Evolutionary conservation across 108 stramenopile genomes (phyloP).

Genomic region (Cylindrotheca closterium): DNA sequence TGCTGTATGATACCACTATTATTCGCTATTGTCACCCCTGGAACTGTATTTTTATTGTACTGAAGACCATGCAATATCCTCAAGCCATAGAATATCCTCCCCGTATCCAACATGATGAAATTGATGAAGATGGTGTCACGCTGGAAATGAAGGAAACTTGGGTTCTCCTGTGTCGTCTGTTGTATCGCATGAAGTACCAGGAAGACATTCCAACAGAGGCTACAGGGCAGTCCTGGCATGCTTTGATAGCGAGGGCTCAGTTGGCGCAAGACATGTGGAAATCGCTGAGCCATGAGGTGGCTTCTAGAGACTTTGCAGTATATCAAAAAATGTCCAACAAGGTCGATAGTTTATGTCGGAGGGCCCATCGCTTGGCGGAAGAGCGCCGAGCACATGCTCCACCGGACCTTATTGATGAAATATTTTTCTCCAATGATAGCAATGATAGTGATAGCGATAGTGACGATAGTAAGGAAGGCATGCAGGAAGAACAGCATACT

Average conservation of each 20-base stretch:
- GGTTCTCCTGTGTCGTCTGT: constrained; percentile 19
- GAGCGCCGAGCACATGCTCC: background rate
- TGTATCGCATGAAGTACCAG: constrained; percentile 27
- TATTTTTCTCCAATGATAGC: constrained; percentile 10
- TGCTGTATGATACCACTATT: background rate
- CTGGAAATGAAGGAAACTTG: constrained; percentile 3
- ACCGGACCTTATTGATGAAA: constrained; percentile 19
- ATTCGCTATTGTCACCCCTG: too few species aligned
- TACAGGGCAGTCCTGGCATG: constrained; percentile 18
- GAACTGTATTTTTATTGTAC: background rate
- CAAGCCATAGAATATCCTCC: too few species aligned
- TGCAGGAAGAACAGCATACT: background rate
- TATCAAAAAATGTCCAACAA: constrained; percentile 13
- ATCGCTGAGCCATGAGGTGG: constrained; percentile 2
- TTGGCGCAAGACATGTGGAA: constrained; percentile 28
- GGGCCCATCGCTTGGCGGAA: constrained; percentile 16
- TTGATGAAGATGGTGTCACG: background rate
- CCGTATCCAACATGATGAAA: too few species aligned
- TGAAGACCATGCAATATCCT: background rate
- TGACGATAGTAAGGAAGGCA: background rate
- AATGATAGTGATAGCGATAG: background rate
- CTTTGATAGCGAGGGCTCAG: constrained; percentile 26
- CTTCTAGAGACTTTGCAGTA: background rate
- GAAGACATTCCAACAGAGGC: background rate
- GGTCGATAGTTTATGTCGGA: constrained; percentile 27